phyloP scores from a whole-genome alignment of 148 eudicot species.

The Persicaria maculosa region DNA sequence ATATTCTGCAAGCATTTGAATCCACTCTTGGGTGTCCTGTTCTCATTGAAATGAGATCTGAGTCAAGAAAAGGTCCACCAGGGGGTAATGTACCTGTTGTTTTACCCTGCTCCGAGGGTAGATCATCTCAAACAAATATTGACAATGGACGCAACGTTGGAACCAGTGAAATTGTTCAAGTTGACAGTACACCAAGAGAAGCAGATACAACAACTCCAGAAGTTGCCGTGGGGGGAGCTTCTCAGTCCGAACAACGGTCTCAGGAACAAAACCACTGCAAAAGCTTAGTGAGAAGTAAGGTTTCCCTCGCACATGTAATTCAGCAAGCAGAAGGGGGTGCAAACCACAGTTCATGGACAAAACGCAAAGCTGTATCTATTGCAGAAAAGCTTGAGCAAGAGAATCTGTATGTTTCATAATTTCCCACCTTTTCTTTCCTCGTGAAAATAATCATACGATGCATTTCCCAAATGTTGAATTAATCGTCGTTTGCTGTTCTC shows the following conservation, averaged over 20 bases:
- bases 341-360: slow-evolving; percentile 74
- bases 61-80: slow-evolving; percentile 37
- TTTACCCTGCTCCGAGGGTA: slow-evolving; percentile 26
- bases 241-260: neutral
- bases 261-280: slow-evolving; percentile 46
- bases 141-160: slow-evolving; percentile 25
- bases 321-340: slow-evolving; percentile 76
- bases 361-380: slow-evolving; percentile 80
- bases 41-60: slow-evolving; percentile 68
- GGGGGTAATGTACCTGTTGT: slow-evolving; percentile 4
- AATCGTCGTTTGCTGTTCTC: too few relatives aligned
- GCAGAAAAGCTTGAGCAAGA: slow-evolving; percentile 98
- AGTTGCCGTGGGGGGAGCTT: slow-evolving; percentile 21
- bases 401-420: slow-evolving; percentile 57
- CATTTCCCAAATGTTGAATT: too few relatives aligned
- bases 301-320: slow-evolving; percentile 87
- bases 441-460: too few relatives aligned
- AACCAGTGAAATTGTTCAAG: slow-evolving; percentile 70
- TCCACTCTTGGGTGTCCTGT: slow-evolving; percentile 77
- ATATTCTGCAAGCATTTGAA: slow-evolving; percentile 86
- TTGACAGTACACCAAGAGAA: slow-evolving; percentile 42
- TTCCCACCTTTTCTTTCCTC: too few relatives aligned
- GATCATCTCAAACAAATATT: slow-evolving; percentile 22
- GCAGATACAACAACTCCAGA: slow-evolving; percentile 23
- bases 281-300: slow-evolving; percentile 73